phyloP scores from a whole-genome alignment of 805 yeast genomes.

The Zygoascus biomembranicola region DNA sequence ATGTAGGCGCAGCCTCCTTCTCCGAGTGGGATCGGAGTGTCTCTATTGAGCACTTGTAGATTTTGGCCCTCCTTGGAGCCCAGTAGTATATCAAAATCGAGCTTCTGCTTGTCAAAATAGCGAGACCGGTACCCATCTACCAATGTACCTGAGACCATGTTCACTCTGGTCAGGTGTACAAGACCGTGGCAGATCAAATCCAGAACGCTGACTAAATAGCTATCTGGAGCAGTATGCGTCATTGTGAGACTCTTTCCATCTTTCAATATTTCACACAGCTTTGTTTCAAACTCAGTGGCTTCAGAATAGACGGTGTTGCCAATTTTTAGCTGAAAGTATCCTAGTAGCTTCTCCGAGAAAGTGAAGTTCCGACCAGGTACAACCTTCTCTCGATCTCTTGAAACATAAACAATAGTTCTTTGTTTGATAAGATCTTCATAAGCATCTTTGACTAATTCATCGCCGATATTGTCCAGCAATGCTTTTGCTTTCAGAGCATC shows the following conservation, averaged over 20 bases:
- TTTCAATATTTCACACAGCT: slow-evolving; percentile 34
- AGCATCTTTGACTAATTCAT: slow-evolving; percentile 42
- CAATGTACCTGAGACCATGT: slow-evolving; percentile 21
- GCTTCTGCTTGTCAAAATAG: slow-evolving; percentile 55
- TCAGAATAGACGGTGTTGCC: slow-evolving; percentile 34
- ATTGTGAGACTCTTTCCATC: slow-evolving; percentile 47
- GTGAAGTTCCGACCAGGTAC: slow-evolving; percentile 44
- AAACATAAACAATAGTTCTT: slow-evolving; percentile 31
- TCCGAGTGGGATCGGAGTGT: slow-evolving; percentile 8
- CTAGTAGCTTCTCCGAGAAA: slow-evolving; percentile 45
- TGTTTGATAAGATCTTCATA: slow-evolving; percentile 40
- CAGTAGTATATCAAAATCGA: slow-evolving; percentile 54
- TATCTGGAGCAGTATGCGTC: slow-evolving; percentile 47
- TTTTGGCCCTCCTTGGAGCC: slow-evolving; percentile 7
- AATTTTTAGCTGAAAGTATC: slow-evolving; percentile 33
- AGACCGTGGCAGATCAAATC: slow-evolving; percentile 41
- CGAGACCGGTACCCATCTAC: slow-evolving; percentile 68
- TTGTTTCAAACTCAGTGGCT: slow-evolving; percentile 40
- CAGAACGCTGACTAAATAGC: slow-evolving; percentile 54
- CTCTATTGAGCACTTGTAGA: slow-evolving; percentile 5
- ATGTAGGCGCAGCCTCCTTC: slow-evolving; percentile 8
- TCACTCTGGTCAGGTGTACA: slow-evolving; percentile 42
- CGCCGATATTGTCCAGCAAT: slow-evolving; percentile 39
- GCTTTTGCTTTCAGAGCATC: slow-evolving; percentile 38
- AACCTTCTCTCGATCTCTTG: slow-evolving; percentile 25